Evolutionary conservation across 148 eudicot genomes (phyloP), one percentile per base, ranked within the genome.

Genomic region (Rhododendron ovatum): DNA sequence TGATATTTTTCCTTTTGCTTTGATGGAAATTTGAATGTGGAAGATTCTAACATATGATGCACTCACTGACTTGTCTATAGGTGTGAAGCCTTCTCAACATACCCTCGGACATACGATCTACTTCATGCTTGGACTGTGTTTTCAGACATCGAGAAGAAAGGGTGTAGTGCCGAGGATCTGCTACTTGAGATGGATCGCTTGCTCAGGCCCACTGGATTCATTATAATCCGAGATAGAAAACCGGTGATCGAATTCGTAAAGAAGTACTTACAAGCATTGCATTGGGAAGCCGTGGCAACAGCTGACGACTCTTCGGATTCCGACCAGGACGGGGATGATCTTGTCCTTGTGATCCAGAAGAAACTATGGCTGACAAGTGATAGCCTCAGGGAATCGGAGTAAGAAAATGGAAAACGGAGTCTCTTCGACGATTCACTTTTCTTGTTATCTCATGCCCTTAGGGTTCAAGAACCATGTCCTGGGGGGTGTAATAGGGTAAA

Each of bases 61-160:
- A 37, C 50, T 45, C 43, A 63, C 24, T 55, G 35, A 86, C 67
- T 50, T 79, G 15, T 48, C 35, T 81, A 43, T 82, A 97, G 99
- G 99, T 97, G 99, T 89, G 99, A 97, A 87, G 95, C 98, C 81
- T 97, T 89, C 95, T 97, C 99, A 61, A 97, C 99, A 18, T 97
- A 97, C 86, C 99, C 99, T 50, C 92, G 99, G 83, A 97, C 99
- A 6, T 97, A 97, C 41, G 99, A 97, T 91, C 95, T 97, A 82
- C 96, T 97, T 88, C 99, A 97, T 85, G 99, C 99, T 30, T 95
- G 98, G 98, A 95, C 93, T 26, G 89, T 94, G 35, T 90, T 97
- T 86, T 92, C 98, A 0, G 99, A 97, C 88, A 87, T 95, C 7
- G 96, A 93, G 89, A 93, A 85, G 90, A 97, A 93, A 87, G 98